phyloP scores from a whole-genome alignment of 768 basidiomycete species.

The Leucosporidium creatinivorum region DNA sequence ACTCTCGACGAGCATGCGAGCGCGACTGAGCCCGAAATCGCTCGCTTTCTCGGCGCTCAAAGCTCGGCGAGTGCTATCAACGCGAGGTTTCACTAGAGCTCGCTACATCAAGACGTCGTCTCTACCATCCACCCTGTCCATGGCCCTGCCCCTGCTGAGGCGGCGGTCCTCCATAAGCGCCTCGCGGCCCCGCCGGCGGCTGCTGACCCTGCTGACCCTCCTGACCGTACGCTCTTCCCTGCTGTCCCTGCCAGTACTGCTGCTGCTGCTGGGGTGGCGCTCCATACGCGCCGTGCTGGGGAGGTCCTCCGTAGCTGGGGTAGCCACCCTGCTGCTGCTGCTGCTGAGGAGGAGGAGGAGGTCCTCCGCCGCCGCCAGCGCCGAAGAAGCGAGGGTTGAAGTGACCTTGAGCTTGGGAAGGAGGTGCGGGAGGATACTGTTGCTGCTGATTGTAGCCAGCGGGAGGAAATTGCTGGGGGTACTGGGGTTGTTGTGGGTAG shows the following conservation, averaged over 20 bases:
- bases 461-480: background rate
- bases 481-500: conserved; percentile 1
- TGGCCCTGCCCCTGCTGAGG: background rate
- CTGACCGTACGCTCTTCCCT: background rate
- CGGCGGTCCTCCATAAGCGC: background rate
- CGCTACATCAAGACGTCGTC: too few species aligned
- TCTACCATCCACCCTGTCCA: background rate
- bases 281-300: background rate
- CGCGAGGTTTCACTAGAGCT: too few species aligned
- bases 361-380: background rate
- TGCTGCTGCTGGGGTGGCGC: background rate
- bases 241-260: background rate
- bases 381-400: conserved; percentile 31
- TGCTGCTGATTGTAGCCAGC: background rate
- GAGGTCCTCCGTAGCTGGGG: background rate
- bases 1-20: too few species aligned
- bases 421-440: background rate
- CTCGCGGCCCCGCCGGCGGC: background rate
- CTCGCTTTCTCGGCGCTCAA: too few species aligned
- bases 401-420: conserved; percentile 1
- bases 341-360: background rate
- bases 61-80: too few species aligned
- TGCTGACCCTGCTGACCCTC: background rate
- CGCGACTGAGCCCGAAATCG: too few species aligned
- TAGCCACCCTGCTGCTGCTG: background rate